Conservation (phyloP, 805 yeast genomes). For the Saccharomycopsis malanga region DNA sequence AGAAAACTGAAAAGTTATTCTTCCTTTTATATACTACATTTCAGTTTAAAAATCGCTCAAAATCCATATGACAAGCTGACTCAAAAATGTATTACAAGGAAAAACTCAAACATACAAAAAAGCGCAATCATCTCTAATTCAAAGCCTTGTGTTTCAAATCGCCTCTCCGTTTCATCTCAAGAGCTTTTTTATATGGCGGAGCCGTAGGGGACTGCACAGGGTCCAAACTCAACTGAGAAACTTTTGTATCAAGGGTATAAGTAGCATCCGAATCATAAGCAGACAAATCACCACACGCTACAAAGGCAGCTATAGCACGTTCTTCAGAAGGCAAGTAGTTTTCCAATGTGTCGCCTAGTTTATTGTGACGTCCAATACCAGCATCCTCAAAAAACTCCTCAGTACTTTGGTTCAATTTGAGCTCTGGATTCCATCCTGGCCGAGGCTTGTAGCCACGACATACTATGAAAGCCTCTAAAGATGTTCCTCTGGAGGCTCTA, state of each 20-base stretch:
- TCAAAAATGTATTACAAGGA: too few relatives aligned
- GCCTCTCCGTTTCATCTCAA: constrained; percentile 80
- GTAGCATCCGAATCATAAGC: constrained; percentile 95
- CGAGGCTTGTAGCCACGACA: constrained; percentile 85
- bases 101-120: too few relatives aligned
- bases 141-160: constrained; percentile 29
- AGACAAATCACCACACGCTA: constrained; percentile 90
- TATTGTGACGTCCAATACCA: constrained; percentile 43
- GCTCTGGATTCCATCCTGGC: constrained; percentile 70
- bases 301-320: constrained; percentile 77
- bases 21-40: too few relatives aligned
- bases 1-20: too few relatives aligned
- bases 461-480: constrained; percentile 89
- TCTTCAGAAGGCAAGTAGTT: constrained; percentile 49
- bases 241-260: constrained; percentile 38
- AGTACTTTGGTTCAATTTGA: constrained; percentile 53
- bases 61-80: too few relatives aligned
- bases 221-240: constrained; percentile 48
- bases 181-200: constrained; percentile 91
- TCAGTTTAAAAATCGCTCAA: too few relatives aligned
- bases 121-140: not conserved
- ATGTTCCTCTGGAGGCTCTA: constrained; percentile 88
- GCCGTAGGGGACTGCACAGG: constrained; percentile 96
- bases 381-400: constrained; percentile 74
- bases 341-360: constrained; percentile 33